Evolutionary conservation across 1,284 basidiomycete genomes (phyloP), one percentile per base, ranked within the genome.

Genomic region (Naganishia liquefaciens): DNA sequence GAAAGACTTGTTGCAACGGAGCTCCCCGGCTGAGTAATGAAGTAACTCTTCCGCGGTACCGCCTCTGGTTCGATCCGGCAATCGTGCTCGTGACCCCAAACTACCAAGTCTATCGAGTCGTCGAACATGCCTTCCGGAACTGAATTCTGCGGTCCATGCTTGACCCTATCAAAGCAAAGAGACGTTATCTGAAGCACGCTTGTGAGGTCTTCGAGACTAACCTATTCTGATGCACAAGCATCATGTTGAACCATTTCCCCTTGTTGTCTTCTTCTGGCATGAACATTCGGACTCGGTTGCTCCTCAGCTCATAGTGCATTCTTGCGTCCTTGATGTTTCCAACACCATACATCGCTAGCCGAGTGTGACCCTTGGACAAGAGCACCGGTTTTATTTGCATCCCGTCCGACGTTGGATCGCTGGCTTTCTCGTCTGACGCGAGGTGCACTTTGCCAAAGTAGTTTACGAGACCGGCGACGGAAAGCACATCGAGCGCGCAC

Each of bases 31-130:
- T 99, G 96, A 0, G 88, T 86, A 73, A 99, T 93, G 72, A 85
- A 87, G 79, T 99, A 99, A 5, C 84, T 83, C 77, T 96, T 95
- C 9, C 91, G 93, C 5, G 90, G 87, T 5, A 99, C 93, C 2
- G 86, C 83, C 74, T 97, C 91, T 0, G 95, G 95, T 2, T 86
- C 81, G 66, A 98, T 93, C 28, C 92, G 86, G 75, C 94, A 97
- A 77, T 99, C 95, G 75, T 99, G 96, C 77, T 99, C 96, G 75
- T 99, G 96, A 1, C 96, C 95, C 95, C 95, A 99, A 0, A 99
- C 83, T 9, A 99, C 91, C 5, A 99, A 83, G 73, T 96, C 87
- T 64, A 98, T 84, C 71, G 88, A 91, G 74, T 99, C 92, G 74
- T 98, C 95, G 72, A 99, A 99, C 86, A 96, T 91, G 66, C 90